Conservation (phyloP, 805 yeast genomes). For the Nematodospora valgi region DNA sequence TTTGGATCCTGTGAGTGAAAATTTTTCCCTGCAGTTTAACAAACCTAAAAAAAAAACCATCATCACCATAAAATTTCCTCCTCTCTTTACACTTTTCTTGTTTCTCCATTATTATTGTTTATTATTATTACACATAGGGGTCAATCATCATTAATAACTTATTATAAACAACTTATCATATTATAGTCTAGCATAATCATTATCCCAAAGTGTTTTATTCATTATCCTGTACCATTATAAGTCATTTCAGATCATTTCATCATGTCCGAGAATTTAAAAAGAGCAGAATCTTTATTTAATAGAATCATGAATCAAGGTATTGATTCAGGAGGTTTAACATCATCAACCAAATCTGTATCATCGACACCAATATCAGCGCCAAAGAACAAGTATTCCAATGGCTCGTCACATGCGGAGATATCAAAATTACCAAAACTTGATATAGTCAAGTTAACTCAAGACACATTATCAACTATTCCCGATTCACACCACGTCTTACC, state of each 20-base stretch:
- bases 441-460: conserved; percentile 32
- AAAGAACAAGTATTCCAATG: not conserved
- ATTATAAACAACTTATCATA: too few relatives aligned
- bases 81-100: not conserved
- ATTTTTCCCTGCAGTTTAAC: too few relatives aligned
- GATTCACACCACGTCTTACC: conserved; percentile 37
- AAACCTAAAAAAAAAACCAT: not conserved
- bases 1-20: too few relatives aligned
- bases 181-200: too few relatives aligned
- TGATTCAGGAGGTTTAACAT: conserved; percentile 5
- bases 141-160: conserved; percentile 1
- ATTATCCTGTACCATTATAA: too few relatives aligned
- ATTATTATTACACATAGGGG: not conserved
- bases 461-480: conserved; percentile 24
- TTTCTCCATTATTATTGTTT: not conserved
- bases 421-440: conserved; percentile 28
- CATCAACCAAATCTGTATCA: conserved; percentile 1
- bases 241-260: conserved; percentile 9
- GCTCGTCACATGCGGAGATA: too few relatives aligned
- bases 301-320: conserved; percentile 42
- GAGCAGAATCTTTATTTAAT: conserved; percentile 46
- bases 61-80: not conserved
- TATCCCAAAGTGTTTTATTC: too few relatives aligned
- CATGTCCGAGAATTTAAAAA: conserved; percentile 45
- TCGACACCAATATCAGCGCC: not conserved